phyloP scores from a whole-genome alignment of 768 basidiomycete species.

The Hypsizygus marmoreus region DNA sequence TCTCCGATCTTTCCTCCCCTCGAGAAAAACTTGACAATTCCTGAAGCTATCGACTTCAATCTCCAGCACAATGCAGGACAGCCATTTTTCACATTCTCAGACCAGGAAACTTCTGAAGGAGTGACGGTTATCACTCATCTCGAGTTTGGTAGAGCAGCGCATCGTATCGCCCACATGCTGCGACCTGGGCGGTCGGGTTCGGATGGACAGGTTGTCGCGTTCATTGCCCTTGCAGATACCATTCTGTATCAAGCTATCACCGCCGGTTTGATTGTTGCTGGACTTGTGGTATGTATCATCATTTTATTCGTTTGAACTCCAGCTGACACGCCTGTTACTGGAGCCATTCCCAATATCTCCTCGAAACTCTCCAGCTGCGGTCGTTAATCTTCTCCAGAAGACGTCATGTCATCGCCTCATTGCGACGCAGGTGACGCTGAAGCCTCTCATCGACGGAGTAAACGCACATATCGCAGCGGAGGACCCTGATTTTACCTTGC shows the following conservation, averaged over 20 bases:
- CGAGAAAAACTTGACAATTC: not conserved
- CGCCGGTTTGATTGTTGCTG: constrained; percentile 30
- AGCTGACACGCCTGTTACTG: not conserved
- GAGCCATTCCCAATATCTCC: constrained; percentile 36
- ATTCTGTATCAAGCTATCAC: constrained; percentile 38
- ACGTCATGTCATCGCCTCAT: constrained; percentile 35
- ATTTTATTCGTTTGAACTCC: not conserved
- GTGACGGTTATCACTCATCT: constrained; percentile 30
- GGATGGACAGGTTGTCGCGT: constrained; percentile 28
- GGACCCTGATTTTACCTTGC: constrained; percentile 13
- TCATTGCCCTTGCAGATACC: constrained; percentile 27
- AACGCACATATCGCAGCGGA: constrained; percentile 15
- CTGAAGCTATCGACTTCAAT: constrained; percentile 11
- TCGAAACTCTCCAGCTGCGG: constrained; percentile 26
- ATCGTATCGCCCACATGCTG: constrained; percentile 35
- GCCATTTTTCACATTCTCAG: constrained; percentile 19
- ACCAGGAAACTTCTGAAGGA: constrained; percentile 15
- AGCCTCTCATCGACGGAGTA: constrained; percentile 22
- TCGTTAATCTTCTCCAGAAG: constrained; percentile 28
- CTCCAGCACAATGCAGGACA: constrained; percentile 16
- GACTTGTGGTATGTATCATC: constrained; percentile 11
- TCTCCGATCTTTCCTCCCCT: not conserved
- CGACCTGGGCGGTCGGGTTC: constrained; percentile 25
- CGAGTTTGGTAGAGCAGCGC: constrained; percentile 41
- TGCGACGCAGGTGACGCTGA: constrained; percentile 25